Evolutionary conservation across 371 early-diverging fungal species (phyloP).

Genomic region (Lichtheimia corymbifera): DNA sequence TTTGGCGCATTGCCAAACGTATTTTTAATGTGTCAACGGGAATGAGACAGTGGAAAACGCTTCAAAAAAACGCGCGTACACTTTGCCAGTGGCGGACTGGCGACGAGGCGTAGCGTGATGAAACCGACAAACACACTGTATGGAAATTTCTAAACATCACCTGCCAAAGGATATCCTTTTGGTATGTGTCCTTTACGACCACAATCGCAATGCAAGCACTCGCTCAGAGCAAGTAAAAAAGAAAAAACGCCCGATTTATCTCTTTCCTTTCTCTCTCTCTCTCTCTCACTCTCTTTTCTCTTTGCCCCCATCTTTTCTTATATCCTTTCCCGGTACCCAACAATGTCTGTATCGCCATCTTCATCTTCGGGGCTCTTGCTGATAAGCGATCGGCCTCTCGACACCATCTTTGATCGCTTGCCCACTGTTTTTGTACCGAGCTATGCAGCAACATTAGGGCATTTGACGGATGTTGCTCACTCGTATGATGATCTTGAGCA

Average conservation of each 20-base stretch:
- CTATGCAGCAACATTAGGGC: constrained; percentile 6
- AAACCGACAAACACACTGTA: no score
- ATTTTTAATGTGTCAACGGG: no score
- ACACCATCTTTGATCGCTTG: constrained; percentile 1
- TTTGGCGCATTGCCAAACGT: no score
- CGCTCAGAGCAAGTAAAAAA: no score
- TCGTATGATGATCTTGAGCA: background rate
- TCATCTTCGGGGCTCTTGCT: background rate
- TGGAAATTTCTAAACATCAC: no score
- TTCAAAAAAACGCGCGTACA: no score
- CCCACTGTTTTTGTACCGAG: constrained; percentile 7
- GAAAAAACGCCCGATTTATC: background rate
- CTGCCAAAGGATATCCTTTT: no score
- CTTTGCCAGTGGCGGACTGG: no score
- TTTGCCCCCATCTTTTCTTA: background rate
- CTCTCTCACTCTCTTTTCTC: background rate
- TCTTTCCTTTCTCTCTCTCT: background rate
- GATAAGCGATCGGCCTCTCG: constrained; percentile 6
- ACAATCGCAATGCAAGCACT: no score
- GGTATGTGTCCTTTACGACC: no score
- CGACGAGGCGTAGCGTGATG: no score
- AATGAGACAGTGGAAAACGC: no score
- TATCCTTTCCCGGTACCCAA: background rate
- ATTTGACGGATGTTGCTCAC: constrained; percentile 4
- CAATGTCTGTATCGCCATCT: background rate